Conservation (phyloP, 306 rosid species). For the Fragaria nilgerrensis region DNA sequence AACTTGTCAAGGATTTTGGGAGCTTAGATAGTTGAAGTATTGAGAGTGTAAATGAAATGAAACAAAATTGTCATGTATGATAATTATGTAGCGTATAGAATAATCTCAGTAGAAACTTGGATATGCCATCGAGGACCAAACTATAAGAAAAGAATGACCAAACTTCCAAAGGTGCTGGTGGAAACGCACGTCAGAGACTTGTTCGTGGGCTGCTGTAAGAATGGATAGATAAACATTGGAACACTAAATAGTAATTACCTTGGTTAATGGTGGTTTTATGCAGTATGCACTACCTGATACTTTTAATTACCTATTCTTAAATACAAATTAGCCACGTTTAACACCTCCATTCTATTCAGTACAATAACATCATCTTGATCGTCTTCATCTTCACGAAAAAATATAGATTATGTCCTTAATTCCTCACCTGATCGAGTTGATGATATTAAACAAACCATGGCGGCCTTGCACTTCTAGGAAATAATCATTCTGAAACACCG, state of each 20-base stretch:
- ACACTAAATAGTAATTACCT: too few relatives aligned
- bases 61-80: neutral
- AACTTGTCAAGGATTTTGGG: too few relatives aligned
- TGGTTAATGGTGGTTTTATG: neutral
- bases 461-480: neutral
- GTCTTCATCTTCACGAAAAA: neutral
- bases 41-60: neutral
- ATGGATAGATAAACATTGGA: too few relatives aligned
- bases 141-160: neutral
- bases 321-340: constrained; percentile 1
- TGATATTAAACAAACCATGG: neutral
- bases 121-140: neutral
- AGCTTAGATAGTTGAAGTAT: neutral
- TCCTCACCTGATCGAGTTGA: neutral
- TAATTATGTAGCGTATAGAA: too few relatives aligned
- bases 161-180: neutral
- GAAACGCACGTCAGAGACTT: neutral
- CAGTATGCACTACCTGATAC: neutral
- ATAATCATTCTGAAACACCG: neutral
- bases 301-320: neutral
- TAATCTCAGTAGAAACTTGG: neutral
- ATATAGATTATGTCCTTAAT: neutral
- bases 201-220: constrained; percentile 1
- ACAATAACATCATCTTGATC: neutral
- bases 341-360: neutral